Conservation (phyloP, 1,284 basidiomycete genomes). For the Termitomyces sp. region DNA sequence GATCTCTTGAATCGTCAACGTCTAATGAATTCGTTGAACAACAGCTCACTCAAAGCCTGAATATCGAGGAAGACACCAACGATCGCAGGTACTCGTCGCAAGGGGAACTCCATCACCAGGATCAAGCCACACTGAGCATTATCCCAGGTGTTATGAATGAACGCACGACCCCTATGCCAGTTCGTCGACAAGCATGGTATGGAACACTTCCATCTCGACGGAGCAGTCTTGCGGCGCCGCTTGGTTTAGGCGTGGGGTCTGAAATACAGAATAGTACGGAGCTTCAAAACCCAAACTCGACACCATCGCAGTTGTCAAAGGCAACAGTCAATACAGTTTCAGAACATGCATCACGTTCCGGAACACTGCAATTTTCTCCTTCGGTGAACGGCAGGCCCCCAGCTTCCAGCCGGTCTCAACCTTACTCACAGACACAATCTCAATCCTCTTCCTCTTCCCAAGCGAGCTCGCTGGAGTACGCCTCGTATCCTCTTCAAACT, state of each 20-base stretch:
- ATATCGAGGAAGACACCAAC: conserved; percentile 14
- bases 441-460: conserved; percentile 23
- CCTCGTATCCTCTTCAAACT: conserved; percentile 35
- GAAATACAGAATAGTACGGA: background rate
- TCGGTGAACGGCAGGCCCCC: background rate
- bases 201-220: conserved; percentile 12
- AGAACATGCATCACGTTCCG: conserved; percentile 19
- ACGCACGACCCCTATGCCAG: conserved; percentile 3
- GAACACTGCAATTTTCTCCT: conserved; percentile 19
- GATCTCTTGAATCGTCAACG: conserved; percentile 10
- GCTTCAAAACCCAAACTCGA: background rate
- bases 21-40: conserved; percentile 27
- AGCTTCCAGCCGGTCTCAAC: conserved; percentile 7
- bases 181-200: conserved; percentile 28
- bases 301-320: conserved; percentile 3
- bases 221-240: conserved; percentile 3
- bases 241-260: background rate
- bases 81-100: background rate
- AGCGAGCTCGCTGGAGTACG: conserved; percentile 16
- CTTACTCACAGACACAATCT: conserved; percentile 5
- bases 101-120: background rate
- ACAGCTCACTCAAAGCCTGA: conserved; percentile 27
- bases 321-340: background rate
- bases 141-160: background rate
- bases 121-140: background rate